phyloP scores from a whole-genome alignment of 495 filamentous ascomycete species.

The Opeltia flavorubescens region DNA sequence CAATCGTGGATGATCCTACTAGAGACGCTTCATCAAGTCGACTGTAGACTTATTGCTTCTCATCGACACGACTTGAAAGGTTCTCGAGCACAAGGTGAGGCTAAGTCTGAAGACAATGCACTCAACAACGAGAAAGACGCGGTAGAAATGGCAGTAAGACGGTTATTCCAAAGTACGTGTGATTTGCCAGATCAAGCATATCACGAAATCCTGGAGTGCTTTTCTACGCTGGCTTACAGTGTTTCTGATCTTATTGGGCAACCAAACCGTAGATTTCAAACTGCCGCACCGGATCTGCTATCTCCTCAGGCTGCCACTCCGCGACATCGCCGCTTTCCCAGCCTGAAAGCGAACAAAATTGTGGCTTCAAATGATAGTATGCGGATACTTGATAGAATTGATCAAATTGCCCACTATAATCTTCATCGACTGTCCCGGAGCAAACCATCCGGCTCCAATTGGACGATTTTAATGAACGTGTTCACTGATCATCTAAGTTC shows the following conservation, averaged over 20 bases:
- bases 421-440: conserved; percentile 54
- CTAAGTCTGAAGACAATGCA: conserved; percentile 32
- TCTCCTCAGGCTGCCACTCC: conserved; percentile 20
- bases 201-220: conserved; percentile 56
- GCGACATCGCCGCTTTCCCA: conserved; percentile 44
- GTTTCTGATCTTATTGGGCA: conserved; percentile 31
- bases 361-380: conserved; percentile 42
- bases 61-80: conserved; percentile 19
- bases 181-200: conserved; percentile 79
- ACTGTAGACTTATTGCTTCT: conserved; percentile 60
- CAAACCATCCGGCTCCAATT: conserved; percentile 51
- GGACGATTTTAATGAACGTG: conserved; percentile 55
- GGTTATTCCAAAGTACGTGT: conserved; percentile 77
- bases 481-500: conserved; percentile 53
- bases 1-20: conserved; percentile 79
- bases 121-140: conserved; percentile 68
- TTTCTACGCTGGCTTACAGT: conserved; percentile 39
- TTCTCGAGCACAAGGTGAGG: conserved; percentile 13
- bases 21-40: conserved; percentile 82
- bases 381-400: conserved; percentile 73
- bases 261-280: conserved; percentile 15
- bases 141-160: conserved; percentile 73
- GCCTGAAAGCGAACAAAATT: conserved; percentile 29
- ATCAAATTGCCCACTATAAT: conserved; percentile 65
- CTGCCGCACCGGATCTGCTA: conserved; percentile 9